Evolutionary conservation across 345 rosid species (phyloP).

Genomic region (Cardiospermum halicacabum): DNA sequence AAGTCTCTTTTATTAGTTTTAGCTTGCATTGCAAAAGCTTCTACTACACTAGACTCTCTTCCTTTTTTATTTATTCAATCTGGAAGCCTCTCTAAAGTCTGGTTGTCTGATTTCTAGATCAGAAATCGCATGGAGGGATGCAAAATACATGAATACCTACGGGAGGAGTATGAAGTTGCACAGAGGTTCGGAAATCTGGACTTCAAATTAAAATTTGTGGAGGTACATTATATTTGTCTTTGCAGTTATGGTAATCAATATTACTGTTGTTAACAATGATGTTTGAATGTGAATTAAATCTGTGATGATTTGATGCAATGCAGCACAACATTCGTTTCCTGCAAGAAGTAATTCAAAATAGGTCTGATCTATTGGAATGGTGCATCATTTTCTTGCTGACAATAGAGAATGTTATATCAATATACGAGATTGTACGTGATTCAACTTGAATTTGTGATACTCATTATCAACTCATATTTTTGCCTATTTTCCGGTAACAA

Average conservation of each 20-base stretch:
- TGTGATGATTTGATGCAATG: no score
- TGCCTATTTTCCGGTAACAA: no score
- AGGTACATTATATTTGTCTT: no score
- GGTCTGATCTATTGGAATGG: constrained; percentile 85
- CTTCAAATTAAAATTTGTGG: constrained; percentile 85
- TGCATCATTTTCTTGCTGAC: constrained; percentile 77
- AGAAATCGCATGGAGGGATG: constrained; percentile 97
- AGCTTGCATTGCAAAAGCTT: no score
- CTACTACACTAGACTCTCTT: no score
- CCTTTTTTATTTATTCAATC: no score
- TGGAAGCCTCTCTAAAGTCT: neutral
- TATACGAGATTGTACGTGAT: constrained; percentile 64
- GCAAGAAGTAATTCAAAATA: constrained; percentile 83
- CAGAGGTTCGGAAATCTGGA: constrained; percentile 87
- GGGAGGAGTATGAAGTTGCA: constrained; percentile 89
- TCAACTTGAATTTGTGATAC: constrained; percentile 32
- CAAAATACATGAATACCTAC: constrained; percentile 79
- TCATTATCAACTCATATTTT: no score
- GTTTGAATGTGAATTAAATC: no score
- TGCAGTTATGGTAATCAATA: no score
- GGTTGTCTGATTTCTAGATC: constrained; percentile 44
- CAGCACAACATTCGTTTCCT: constrained; percentile 97
- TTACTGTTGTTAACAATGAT: no score
- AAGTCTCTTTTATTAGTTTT: no score
- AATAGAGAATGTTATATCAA: constrained; percentile 60